Evolutionary conservation across 140 eudicot genomes (phyloP).

Genomic region (Stevia rebaudiana): DNA sequence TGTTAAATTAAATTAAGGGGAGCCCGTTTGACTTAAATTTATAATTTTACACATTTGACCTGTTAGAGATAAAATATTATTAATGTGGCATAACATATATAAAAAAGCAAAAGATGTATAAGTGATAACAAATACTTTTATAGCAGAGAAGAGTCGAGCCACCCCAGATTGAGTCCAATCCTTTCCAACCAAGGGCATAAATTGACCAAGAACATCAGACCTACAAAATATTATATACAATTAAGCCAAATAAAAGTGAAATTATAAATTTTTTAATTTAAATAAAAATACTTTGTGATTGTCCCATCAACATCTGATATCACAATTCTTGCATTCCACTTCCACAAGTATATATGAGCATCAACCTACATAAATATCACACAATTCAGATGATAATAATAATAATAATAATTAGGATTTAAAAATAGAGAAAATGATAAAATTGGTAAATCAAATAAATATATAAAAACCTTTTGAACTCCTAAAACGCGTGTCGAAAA

Average conservation of each 20-base stretch:
- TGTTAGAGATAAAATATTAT: not conserved
- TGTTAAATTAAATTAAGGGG: not conserved
- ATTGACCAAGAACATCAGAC: slow-evolving; percentile 98
- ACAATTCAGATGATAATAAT: too few species aligned
- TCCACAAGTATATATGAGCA: slow-evolving; percentile 97
- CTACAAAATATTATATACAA: slow-evolving; percentile 24
- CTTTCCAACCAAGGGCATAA: slow-evolving; percentile 94
- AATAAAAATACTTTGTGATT: slow-evolving; percentile 64
- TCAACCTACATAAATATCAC: slow-evolving; percentile 53
- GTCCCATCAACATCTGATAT: slow-evolving; percentile 99
- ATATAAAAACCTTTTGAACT: slow-evolving; percentile 60
- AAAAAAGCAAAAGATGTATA: not conserved
- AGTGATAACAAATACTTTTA: slow-evolving; percentile 43
- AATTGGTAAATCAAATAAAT: not conserved
- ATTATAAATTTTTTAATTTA: not conserved
- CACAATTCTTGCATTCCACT: slow-evolving; percentile 91
- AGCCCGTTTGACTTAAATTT: not conserved
- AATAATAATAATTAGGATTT: not conserved
- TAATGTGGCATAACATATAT: not conserved
- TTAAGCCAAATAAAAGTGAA: not conserved
- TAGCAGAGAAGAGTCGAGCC: slow-evolving; percentile 84
- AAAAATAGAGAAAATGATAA: not conserved
- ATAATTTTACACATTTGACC: not conserved
- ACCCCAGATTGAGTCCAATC: slow-evolving; percentile 98
- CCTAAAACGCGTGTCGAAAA: slow-evolving; percentile 83